Evolutionary conservation across 805 yeast genomes (phyloP), one percentile per base, ranked within the genome.

Genomic region (Ogataea haglerorum): DNA sequence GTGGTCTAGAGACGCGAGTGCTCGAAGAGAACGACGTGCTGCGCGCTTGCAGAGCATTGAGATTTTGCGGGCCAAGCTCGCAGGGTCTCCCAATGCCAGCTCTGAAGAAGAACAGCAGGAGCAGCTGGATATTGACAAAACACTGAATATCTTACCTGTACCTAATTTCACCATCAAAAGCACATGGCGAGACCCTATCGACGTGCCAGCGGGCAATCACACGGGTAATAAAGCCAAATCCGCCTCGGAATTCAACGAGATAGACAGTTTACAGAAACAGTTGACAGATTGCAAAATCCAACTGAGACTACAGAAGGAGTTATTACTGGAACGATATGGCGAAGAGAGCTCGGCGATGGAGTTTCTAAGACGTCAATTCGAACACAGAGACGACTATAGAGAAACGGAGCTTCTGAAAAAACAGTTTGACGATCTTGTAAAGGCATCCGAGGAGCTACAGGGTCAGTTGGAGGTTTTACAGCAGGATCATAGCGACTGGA

Each of bases 211-310:
- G 13, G 30, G 33, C 10, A 21, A 34, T 12, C 30, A 38, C 3
- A 22, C 33, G 3, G 18, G 29, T 17, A 10, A 23, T 14, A 25
- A 14, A n/a, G 5, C 35, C 6, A 47, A 34, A 19, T 51, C 55
- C 5, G 47, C 44, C 4, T 41, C 44, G 2, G 42, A 29, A 3
- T 41, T 38, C 15, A 40, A 46, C 12, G 64, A 62, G 18, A 42
- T 60, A 6, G 60, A 53, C 22, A 45, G 40, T 5, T 38, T 65
- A 17, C 56, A 60, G 25, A 57, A 55, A 38, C 60, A 63, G 26
- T 46, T 63, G 13, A 62, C 60, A 1, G 59, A 64, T 42, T 62
- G 61, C 40, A 61, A 57, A 43, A 54, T 65, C 18, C 68, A 65
- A 40, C 36, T 65, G 18, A 51, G 55, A 31, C 38, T 65, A 26